Evolutionary conservation across 2,329 filamentous ascomycete genomes (phyloP), one percentile per base, ranked within the genome.

Genomic region (Stachybotrys elegans): DNA sequence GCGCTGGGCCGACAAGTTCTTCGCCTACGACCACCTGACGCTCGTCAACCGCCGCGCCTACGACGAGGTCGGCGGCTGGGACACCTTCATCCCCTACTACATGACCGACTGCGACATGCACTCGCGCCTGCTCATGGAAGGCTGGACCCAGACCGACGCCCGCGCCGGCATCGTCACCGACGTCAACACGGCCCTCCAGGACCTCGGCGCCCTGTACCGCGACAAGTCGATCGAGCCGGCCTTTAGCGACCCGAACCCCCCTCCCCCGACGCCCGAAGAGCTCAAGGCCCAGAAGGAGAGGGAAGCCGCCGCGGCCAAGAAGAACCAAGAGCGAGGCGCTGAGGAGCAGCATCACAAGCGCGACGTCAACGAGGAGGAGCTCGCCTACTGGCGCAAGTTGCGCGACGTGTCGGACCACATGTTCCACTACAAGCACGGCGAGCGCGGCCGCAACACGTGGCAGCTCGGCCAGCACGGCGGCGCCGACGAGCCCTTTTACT

Each of bases 31-130:
- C 54, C 72, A 75, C 49, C 64, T 83, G 3, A 69, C 76, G 2
- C 63, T 81, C 2, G 74, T 81, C 34, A 81, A 82, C 51, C 72
- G 72, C 11, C 62, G 57, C 7, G 71, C 75, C 0, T 72, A 72
- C 52, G 67, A 72, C 48, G 66, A 70, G 36, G 66, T 79, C 7
- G 68, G 77, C 17, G 74, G 68, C 0, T 82, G 77, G 75, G 78
- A 82, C 53, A 72, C 72, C 1, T 59, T 75, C 45, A 79, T 83
- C 32, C 74, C 77, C 0, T 81, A 73, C 52, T 81, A 81, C 55
- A 67, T 71, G 47, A 76, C 71, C 25, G 77, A 81, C 53, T 81
- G 75, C 58, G 76, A 79, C 54, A 71, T 75, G 63, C 73, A 78
- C 51, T 60, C 61, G 6, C 66, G 75, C 4, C 50, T 78, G n/a